Evolutionary conservation across 2,329 filamentous ascomycete species (phyloP), one percentile per base, ranked within the genome.

Genomic region (Fusarium newnesense): DNA sequence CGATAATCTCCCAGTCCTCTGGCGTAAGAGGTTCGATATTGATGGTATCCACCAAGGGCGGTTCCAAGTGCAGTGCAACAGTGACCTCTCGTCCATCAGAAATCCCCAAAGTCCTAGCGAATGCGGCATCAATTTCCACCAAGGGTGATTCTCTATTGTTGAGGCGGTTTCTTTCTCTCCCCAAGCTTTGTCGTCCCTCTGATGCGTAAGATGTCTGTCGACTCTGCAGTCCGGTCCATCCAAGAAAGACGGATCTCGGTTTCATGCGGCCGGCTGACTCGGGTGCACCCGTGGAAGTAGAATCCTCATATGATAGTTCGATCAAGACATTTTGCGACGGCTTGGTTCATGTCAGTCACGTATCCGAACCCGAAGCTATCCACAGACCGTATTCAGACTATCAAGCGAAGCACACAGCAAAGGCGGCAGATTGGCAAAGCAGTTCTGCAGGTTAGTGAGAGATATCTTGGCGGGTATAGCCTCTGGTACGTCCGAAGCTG

Each of bases 1-100:
- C 96, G 77, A 99, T 98, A 77, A 98, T 97, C 83, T 99, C 96
- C 96, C 96, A 99, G 80, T 99, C 96, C 64, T 97, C 94, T 3
- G 96, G 91, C 0, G 96, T 98, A 77, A 98, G 84, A 36, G 96
- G 96, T 81, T 99, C 96, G 76, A 99, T 98, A 80, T 98, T 94
- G 81, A 99, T 93, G 3, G 95, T 98, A 81, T 97, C 94, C 53
- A 94, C 94, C 72, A 96, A 84, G 3, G 95, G 95, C 47, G 96
- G 96, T 80, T 98, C 95, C 70, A 98, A 84, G 81, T 99, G 96
- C 71, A 99, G 87, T 39, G 84, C 87, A 47, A 85, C 85, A 72
- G 86, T 87, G 79, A 96, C 89, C 84, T 50, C 7, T 9, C 24
- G n/a, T 7, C 47, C n/a, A 12, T 50, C 30, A 9, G 21, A 9